Percentiles rank a stretch among this genome's conserved stretches.
Evolutionary conservation across 2,329 filamentous ascomycete genomes (phyloP).

Genomic region (Myriangium duriaei): DNA sequence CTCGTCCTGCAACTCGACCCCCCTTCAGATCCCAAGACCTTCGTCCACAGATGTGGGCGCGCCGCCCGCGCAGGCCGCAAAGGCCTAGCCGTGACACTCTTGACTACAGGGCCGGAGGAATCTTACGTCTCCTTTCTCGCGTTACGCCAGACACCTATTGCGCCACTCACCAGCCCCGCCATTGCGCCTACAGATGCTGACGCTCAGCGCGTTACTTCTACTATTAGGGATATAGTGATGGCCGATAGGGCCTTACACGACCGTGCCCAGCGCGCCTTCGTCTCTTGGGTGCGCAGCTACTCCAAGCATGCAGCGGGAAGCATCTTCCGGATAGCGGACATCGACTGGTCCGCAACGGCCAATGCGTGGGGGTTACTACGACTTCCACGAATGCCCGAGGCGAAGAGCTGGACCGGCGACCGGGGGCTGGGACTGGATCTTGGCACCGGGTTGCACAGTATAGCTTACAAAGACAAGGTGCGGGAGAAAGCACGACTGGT

Average conservation of each 20-base stretch:
- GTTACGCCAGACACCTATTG: conserved; percentile 74
- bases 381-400: conserved; percentile 88
- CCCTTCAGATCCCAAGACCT: conserved; percentile 76
- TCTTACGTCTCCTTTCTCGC: conserved; percentile 82
- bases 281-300: conserved; percentile 86
- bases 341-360: conserved; percentile 76
- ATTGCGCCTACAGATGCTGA: conserved; percentile 44
- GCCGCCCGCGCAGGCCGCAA: conserved; percentile 53
- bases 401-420: conserved; percentile 34
- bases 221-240: conserved; percentile 48
- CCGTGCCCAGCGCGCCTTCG: conserved; percentile 81
- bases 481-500: conserved; percentile 31
- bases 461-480: conserved; percentile 33
- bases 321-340: conserved; percentile 71
- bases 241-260: conserved; percentile 61
- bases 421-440: conserved; percentile 25
- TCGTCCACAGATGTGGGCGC: conserved; percentile 53
- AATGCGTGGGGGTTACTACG: conserved; percentile 75
- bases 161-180: conserved; percentile 40
- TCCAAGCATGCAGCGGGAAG: conserved; percentile 80
- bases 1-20: conserved; percentile 82
- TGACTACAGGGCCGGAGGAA: conserved; percentile 67
- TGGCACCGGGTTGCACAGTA: conserved; percentile 24
- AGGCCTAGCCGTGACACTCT: conserved; percentile 72
- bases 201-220: conserved; percentile 43